phyloP scores from a whole-genome alignment of 1,284 basidiomycete species.

The Tilletia walkeri region DNA sequence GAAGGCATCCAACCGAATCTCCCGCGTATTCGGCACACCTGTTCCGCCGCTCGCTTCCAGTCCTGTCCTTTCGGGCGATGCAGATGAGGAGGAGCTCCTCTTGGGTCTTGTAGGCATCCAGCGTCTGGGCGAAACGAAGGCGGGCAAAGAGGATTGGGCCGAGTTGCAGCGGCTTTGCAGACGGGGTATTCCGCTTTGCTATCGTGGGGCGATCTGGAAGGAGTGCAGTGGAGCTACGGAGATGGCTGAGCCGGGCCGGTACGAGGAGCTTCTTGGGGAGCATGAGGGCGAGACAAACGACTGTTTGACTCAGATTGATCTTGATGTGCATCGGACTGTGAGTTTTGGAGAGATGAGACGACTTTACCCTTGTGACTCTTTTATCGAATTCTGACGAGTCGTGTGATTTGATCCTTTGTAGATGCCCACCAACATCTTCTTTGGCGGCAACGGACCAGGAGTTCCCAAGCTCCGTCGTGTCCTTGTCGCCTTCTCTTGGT shows the following conservation, averaged over 20 bases:
- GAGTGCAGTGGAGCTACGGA: constrained; percentile 91
- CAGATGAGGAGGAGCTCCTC: constrained; percentile 66
- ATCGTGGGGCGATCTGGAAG: constrained; percentile 78
- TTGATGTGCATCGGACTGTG: constrained; percentile 67
- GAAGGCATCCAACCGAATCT: neutral
- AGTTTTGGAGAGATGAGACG: neutral
- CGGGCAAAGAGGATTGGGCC: constrained; percentile 69
- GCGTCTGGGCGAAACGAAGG: constrained; percentile 72
- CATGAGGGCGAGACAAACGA: constrained; percentile 62
- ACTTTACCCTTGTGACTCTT: constrained; percentile 4
- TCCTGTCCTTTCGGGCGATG: constrained; percentile 61
- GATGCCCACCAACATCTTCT: constrained; percentile 95
- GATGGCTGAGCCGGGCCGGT: constrained; percentile 85
- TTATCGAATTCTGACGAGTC: neutral
- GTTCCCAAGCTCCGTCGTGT: constrained; percentile 87
- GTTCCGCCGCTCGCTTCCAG: neutral
- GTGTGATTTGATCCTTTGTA: constrained; percentile 60
- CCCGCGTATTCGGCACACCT: neutral
- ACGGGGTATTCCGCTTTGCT: constrained; percentile 80
- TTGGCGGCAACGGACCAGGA: constrained; percentile 89
- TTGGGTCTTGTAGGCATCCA: constrained; percentile 73
- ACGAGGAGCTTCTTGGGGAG: constrained; percentile 72
- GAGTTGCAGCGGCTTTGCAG: constrained; percentile 77
- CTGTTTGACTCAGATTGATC: constrained; percentile 83
- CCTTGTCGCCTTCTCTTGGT: constrained; percentile 84